Evolutionary conservation across 2,329 filamentous ascomycete species (phyloP).

Genomic region (Hypoxylon sp.): DNA sequence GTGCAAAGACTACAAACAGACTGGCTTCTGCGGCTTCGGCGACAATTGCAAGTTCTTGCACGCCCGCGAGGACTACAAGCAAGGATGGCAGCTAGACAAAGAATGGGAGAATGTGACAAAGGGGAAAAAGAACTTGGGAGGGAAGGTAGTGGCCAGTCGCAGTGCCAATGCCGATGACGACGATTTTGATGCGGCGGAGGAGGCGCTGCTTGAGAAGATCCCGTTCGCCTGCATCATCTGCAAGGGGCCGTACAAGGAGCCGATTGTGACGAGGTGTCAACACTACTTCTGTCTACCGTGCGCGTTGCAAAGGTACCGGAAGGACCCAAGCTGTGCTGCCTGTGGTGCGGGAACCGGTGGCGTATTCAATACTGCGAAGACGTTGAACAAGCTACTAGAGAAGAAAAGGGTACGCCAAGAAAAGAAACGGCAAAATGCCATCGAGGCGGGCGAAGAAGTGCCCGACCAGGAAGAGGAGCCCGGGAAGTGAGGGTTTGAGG

Average conservation of each 20-base stretch:
- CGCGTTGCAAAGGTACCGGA: conserved; percentile 86
- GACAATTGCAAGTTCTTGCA: conserved; percentile 88
- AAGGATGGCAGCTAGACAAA: conserved; percentile 93
- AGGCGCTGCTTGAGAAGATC: conserved; percentile 82
- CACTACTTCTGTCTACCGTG: conserved; percentile 97
- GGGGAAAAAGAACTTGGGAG: conserved; percentile 71
- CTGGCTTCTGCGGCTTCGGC: conserved; percentile 76
- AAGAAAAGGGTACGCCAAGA: conserved; percentile 74
- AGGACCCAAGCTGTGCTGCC: conserved; percentile 86
- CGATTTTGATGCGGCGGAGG: conserved; percentile 69
- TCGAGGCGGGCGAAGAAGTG: conserved; percentile 64
- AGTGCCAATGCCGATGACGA: conserved; percentile 54
- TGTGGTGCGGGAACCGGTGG: conserved; percentile 89
- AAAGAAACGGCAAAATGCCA: conserved; percentile 66
- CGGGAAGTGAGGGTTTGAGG: conserved; percentile 31
- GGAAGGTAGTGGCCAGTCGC: conserved; percentile 70
- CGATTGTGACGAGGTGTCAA: conserved; percentile 88
- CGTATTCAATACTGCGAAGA: conserved; percentile 90
- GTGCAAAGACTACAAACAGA: conserved; percentile 94
- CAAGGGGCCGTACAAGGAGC: conserved; percentile 79
- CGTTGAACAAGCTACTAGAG: conserved; percentile 82
- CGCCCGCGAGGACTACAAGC: conserved; percentile 81
- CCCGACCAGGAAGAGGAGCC: conserved; percentile 59
- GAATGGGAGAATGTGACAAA: conserved; percentile 92
- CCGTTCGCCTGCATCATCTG: conserved; percentile 93